Evolutionary conservation across 257 asterid species (phyloP), one percentile per base, ranked within the genome.

Genomic region (Lycium barbarum): DNA sequence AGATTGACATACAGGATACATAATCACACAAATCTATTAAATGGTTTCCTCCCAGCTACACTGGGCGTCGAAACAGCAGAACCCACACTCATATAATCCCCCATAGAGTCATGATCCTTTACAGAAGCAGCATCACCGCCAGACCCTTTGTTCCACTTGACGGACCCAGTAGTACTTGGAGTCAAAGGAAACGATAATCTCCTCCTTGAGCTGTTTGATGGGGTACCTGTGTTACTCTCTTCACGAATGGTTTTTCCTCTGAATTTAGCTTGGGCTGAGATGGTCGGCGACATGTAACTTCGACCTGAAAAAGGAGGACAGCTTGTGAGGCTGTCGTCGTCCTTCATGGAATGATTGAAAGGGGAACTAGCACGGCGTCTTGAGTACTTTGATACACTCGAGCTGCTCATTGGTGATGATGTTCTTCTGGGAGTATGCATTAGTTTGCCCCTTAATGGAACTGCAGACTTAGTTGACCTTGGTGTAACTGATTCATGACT

Each of bases 241-340:
- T 88, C 93, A 0, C 94, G 98, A 36, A 92, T 95, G 92, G 97
- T 92, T 66, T 85, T 89, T 0, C 97, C 93, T 80, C 99, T 88
- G n/a, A 76, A 88, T 80, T 94, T 97, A 13, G 98, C 98, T 83
- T 90, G 93, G 5, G 99, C 98, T 8, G 99, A 95, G 72, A 85
- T 94, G 13, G 99, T 97, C 0, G 98, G 98, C 0, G 91, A 83
- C 99, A 94, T 97, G 91, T 94, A 97, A 79, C 85, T 94, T 3
- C 99, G 99, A 55, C 79, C 93, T 1, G 98, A 91, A 73, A 95
- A 97, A 0, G 98, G 98, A 2, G 99, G 99, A 86, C 99, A 97
- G 79, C 99, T 95, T 5, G 90, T 88, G 70, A 94, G 96, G 83
- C 99, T 97, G 26, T 95, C 99, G 0, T 93, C 94, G 76, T 96